These are phyloP conservation scores for Cladosporium sp. DNA, from an alignment of 2,329 filamentous ascomycete genomes.

Conservation along the genomic window DNA sequence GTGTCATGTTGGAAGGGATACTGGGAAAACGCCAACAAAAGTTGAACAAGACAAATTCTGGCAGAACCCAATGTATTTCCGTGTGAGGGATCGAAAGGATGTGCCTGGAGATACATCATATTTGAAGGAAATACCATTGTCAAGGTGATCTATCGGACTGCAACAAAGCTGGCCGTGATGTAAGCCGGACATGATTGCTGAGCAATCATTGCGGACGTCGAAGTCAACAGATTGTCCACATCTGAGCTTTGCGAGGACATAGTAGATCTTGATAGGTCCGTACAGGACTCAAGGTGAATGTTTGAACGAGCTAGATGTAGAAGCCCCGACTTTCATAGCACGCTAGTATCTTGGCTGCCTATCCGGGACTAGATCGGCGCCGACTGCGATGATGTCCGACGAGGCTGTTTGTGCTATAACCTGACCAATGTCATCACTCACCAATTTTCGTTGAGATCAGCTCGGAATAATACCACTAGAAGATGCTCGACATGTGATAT, in stretches of 20 bases:
- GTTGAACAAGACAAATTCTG: no score
- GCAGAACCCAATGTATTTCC: no score
- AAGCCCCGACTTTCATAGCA: neutral
- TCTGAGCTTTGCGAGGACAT: neutral
- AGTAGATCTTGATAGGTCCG: neutral
- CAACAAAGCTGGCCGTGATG: neutral
- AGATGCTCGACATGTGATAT: no score
- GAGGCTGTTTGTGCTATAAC: no score
- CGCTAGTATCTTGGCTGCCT: slow-evolving; percentile 14
- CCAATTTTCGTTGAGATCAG: no score
- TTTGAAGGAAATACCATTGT: neutral
- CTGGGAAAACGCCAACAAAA: no score
- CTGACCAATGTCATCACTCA: no score
- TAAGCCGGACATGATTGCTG: neutral
- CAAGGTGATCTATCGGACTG: no score
- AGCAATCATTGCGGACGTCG: neutral
- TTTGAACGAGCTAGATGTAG: neutral
- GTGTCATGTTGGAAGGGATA: neutral
- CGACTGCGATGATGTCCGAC: no score
- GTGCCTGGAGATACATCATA: neutral
- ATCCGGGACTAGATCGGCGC: slow-evolving; percentile 2
- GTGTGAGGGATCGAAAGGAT: no score
- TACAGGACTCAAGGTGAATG: neutral
- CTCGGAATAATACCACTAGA: no score
- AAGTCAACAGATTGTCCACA: neutral